These are phyloP conservation scores for Aspergillus sojae DNA, from an alignment of 2,329 filamentous ascomycete genomes.

Conservation along the genomic window DNA sequence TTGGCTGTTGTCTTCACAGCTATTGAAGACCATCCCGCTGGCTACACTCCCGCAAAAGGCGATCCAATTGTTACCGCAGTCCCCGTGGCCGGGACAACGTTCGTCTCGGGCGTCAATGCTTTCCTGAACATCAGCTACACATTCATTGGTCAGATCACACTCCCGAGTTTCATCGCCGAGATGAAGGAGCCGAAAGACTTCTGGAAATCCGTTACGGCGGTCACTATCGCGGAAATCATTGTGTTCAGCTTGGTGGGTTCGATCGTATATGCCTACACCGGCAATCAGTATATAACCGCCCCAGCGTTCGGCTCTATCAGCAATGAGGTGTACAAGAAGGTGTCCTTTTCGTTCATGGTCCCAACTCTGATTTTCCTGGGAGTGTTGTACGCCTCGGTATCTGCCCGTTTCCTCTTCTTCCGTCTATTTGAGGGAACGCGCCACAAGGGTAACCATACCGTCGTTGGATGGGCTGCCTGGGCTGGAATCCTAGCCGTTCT, in stretches of 20 bases:
- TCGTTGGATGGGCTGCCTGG: slow-evolving; percentile 81
- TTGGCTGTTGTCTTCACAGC: slow-evolving; percentile 81
- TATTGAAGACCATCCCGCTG: slow-evolving; percentile 72
- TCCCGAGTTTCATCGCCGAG: slow-evolving; percentile 93
- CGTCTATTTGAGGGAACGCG: slow-evolving; percentile 77
- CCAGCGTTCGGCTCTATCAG: slow-evolving; percentile 85
- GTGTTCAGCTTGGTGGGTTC: slow-evolving; percentile 81
- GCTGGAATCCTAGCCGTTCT: slow-evolving; percentile 63
- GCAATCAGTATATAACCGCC: slow-evolving; percentile 83
- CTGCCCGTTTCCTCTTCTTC: slow-evolving; percentile 89
- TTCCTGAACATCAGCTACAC: slow-evolving; percentile 97
- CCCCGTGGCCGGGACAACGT: slow-evolving; percentile 71
- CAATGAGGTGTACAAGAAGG: slow-evolving; percentile 76
- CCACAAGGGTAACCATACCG: slow-evolving; percentile 79
- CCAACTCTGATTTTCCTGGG: slow-evolving; percentile 91
- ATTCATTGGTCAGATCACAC: slow-evolving; percentile 92
- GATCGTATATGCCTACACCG: slow-evolving; percentile 83
- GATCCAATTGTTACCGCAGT: slow-evolving; percentile 69
- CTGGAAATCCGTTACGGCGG: slow-evolving; percentile 87
- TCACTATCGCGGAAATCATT: slow-evolving; percentile 84
- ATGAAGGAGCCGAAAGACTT: slow-evolving; percentile 84
- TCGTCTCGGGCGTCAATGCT: slow-evolving; percentile 79
- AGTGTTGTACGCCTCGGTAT: slow-evolving; percentile 87
- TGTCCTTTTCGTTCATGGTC: slow-evolving; percentile 93
- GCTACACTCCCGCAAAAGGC: slow-evolving; percentile 63